Conservation (phyloP, 2,329 filamentous ascomycete genomes). For the Claviceps quebecensis region DNA sequence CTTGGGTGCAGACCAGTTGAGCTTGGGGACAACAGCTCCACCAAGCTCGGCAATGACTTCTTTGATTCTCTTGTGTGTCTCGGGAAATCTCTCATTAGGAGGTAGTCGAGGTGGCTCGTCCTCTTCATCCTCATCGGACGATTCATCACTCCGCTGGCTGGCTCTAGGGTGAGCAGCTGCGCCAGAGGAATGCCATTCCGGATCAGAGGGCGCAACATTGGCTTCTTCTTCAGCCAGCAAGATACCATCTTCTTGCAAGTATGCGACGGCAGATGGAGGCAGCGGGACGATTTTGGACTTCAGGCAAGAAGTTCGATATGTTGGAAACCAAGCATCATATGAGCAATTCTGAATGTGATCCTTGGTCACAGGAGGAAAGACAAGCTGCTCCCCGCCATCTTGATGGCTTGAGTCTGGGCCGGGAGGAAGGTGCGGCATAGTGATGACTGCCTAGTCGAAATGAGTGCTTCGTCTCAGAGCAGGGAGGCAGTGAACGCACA, state of each 20-base stretch:
- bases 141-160: constrained; percentile 28
- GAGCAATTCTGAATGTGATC: constrained; percentile 89
- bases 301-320: constrained; percentile 67
- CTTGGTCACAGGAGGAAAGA: constrained; percentile 72
- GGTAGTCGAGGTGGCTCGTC: constrained; percentile 23
- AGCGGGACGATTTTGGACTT: constrained; percentile 78
- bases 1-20: constrained; percentile 96
- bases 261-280: constrained; percentile 60
- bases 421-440: constrained; percentile 22
- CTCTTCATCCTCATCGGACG: constrained; percentile 35
- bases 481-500: not conserved
- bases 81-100: constrained; percentile 47
- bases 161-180: constrained; percentile 10
- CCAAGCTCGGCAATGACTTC: constrained; percentile 67
- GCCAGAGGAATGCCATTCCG: constrained; percentile 30
- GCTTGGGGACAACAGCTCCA: constrained; percentile 76
- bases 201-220: constrained; percentile 40
- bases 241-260: constrained; percentile 86
- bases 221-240: constrained; percentile 61
- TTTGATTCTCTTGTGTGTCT: constrained; percentile 65
- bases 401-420: constrained; percentile 4
- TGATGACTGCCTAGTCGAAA: not conserved
- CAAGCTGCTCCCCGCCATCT: constrained; percentile 24
- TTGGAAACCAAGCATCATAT: constrained; percentile 82
- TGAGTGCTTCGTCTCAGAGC: not conserved